Evolutionary conservation across 2,329 filamentous ascomycete genomes (phyloP).

Genomic region (Paracoccidioides lutzii): DNA sequence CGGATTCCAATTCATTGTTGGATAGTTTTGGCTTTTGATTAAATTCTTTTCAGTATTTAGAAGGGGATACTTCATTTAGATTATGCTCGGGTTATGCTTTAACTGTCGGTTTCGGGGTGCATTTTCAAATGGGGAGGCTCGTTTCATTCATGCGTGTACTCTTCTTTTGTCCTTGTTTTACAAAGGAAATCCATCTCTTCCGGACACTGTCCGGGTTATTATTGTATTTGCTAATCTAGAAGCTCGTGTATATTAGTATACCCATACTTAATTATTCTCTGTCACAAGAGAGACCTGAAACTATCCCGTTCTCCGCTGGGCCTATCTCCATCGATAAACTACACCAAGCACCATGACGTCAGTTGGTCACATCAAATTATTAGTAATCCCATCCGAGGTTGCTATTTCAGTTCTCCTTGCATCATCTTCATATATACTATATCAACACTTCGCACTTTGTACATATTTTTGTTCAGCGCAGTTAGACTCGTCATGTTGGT

Average conservation of each 20-base stretch:
- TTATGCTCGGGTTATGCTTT: background rate
- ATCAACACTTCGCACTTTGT: background rate
- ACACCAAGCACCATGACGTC: background rate
- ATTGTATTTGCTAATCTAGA: background rate
- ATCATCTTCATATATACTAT: background rate
- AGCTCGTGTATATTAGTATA: background rate
- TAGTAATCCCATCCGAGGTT: background rate
- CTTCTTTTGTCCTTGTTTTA: background rate
- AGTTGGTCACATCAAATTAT: background rate
- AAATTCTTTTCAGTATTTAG: background rate
- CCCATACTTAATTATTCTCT: background rate
- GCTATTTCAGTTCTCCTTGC: background rate
- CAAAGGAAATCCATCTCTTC: background rate
- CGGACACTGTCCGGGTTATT: too few relatives aligned
- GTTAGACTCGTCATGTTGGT: background rate
- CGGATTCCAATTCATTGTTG: constrained; percentile 74
- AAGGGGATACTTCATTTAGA: background rate
- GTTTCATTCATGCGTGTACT: background rate
- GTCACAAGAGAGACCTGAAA: background rate
- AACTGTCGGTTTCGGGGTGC: background rate
- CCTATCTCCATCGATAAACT: too few relatives aligned
- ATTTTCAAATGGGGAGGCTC: background rate
- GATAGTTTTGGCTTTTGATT: constrained; percentile 82
- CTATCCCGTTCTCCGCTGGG: too few relatives aligned
- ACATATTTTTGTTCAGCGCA: background rate